phyloP scores from a whole-genome alignment of 2,329 filamentous ascomycete species.

The Cordyceps militaris region DNA sequence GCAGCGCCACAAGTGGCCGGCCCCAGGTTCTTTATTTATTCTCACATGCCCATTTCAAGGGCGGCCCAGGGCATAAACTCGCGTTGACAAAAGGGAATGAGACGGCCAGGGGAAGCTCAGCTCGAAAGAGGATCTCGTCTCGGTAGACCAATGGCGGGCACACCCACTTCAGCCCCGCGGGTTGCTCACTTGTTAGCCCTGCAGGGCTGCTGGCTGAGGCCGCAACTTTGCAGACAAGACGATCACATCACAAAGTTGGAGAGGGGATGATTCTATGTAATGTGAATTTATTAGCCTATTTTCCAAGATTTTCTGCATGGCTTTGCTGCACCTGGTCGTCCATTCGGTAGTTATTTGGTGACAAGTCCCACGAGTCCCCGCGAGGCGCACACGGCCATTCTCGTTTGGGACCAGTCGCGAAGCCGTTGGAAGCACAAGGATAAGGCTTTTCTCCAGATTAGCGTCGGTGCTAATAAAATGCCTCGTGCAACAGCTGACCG shows the following conservation, averaged over 20 bases:
- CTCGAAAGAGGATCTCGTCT: not conserved
- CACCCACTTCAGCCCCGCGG: not conserved
- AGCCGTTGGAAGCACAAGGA: not conserved
- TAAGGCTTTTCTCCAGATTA: not conserved
- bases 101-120: not conserved
- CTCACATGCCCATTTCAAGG: not conserved
- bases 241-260: not conserved
- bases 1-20: not conserved
- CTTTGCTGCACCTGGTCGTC: not conserved
- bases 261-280: too few species aligned
- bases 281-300: not conserved
- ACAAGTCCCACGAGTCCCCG: not conserved
- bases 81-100: too few species aligned
- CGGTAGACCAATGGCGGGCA: not conserved
- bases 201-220: not conserved
- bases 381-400: not conserved
- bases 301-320: not conserved
- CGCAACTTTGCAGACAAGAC: not conserved
- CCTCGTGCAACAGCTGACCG: not conserved
- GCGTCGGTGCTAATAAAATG: not conserved
- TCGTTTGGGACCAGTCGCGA: constrained; percentile 5
- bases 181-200: not conserved
- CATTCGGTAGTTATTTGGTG: too few species aligned
- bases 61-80: not conserved
- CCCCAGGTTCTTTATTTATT: not conserved